Base-by-base conservation (phyloP, 2,329 filamentous ascomycete genomes). In the Hypoxylon sp. region DNA sequence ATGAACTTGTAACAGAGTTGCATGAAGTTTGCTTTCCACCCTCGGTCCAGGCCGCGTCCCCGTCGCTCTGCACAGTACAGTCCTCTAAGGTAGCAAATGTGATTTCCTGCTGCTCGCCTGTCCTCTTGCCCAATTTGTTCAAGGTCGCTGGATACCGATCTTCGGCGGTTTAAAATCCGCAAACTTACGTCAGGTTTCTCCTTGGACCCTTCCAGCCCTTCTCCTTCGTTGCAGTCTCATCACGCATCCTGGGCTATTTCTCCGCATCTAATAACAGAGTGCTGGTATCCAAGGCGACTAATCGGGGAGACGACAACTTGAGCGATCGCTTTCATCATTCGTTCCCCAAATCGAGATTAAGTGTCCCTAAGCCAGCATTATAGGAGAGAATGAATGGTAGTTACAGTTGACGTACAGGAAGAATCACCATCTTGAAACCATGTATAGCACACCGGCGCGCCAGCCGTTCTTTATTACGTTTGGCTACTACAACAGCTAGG, bases 71-170 rank as follows among this genome's bases (percentile, higher is more conserved):
- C 61, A 67, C 61, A 54, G 53, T 61, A 59, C 40, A 22, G 56
- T n/a, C 25, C 2, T 4, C 25, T 25, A 25, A 25, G 25, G 25
- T 13, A 59, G 22, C 50, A 49, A 42, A 54, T 54, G 6, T 40
- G 37, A 10, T 46, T 51, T 50, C 11, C 49, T 22, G 37, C 20
- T 72, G 68, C 68, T 73, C 71, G 69, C 50, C 68, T 73, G 68
- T 73, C 71, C 67, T 65, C 61, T 73, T 73, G 51, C 71, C 71
- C 59, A 64, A 66, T 73, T 62, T 61, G 71, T 68, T 60, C 50
- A 69, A 71, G 58, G 49, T 55, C 57, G 49, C 56, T 71, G 50
- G 61, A 67, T 69, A 64, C 65, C 68, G 70, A 70, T 70, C 54
- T 68, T 70, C 68, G 68, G 68, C 62, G 68, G 35, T 57, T 62